phyloP scores from a whole-genome alignment of 805 yeast genomes.

The Pichia ethanolica region DNA sequence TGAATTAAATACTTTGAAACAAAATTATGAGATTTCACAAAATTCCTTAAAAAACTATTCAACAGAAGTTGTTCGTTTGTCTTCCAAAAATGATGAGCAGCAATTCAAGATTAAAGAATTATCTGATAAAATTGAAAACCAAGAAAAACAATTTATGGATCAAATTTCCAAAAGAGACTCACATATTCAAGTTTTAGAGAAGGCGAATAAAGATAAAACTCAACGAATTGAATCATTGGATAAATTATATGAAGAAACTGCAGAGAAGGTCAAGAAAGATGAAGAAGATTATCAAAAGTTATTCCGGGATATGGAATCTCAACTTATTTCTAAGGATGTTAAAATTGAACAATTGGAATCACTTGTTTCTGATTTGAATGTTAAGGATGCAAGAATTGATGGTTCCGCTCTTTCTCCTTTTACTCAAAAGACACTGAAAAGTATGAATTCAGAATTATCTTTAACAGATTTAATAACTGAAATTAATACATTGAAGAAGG shows the following conservation, averaged over 20 bases:
- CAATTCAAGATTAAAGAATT: slow-evolving; percentile 40
- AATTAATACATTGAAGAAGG: slow-evolving; percentile 54
- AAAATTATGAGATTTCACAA: slow-evolving; percentile 24
- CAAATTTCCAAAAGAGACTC: slow-evolving; percentile 60
- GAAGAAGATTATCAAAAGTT: slow-evolving; percentile 30
- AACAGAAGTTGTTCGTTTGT: slow-evolving; percentile 30
- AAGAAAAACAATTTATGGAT: slow-evolving; percentile 43
- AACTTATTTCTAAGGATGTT: slow-evolving; percentile 29
- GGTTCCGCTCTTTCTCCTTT: slow-evolving; percentile 25
- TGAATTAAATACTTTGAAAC: slow-evolving; percentile 30
- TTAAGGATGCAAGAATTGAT: slow-evolving; percentile 11
- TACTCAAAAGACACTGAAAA: slow-evolving; percentile 46
- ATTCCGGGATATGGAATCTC: slow-evolving; percentile 29
- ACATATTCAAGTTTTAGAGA: slow-evolving; percentile 48
- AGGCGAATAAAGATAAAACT: slow-evolving; percentile 43
- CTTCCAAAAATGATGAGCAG: slow-evolving; percentile 35
- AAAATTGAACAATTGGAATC: slow-evolving; percentile 38
- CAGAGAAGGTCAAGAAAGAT: slow-evolving; percentile 32
- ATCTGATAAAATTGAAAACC: slow-evolving; percentile 34
- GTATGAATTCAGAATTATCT: slow-evolving; percentile 41
- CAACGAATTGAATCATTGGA: slow-evolving; percentile 50
- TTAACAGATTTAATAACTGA: slow-evolving; percentile 62
- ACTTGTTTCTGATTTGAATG: slow-evolving; percentile 34
- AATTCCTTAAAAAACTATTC: slow-evolving; percentile 27
- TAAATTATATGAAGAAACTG: slow-evolving; percentile 34